Evolutionary conservation across 2,329 filamentous ascomycete species (phyloP), one percentile per base, ranked within the genome.

Genomic region (Neopestalotiopsis rosae): DNA sequence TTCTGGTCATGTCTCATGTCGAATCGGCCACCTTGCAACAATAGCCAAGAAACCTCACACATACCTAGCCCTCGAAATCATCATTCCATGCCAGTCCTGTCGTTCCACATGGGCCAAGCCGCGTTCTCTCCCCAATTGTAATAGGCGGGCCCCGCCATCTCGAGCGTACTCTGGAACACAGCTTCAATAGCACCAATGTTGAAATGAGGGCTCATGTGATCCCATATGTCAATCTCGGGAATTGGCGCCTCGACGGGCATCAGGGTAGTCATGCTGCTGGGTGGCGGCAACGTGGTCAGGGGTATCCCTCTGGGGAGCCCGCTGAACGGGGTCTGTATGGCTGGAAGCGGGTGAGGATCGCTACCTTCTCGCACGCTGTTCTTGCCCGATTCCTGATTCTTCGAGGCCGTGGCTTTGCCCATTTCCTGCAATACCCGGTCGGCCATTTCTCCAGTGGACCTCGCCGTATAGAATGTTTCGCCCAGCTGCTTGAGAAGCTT

Each of bases 381-480:
- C 58, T 74, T 76, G 4, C 57, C 68, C 0, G 70, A 74, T 57
- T 79, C 80, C 12, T 80, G 79, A 1, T 79, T 78, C n/a, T 87
- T 75, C 0, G 81, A 83, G 3, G 80, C 84, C 0, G 85, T 85
- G 0, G 86, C 85, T 59, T 86, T 83, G 72, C 87, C 86, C 84
- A 90, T 87, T 72, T 89, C 87, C 62, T 81, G 81, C 52, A 89
- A 74, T 0, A 89, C 87, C 9, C 86, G 80, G 69, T 88, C 86
- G 1, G 88, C 87, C 20, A 90, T 81, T 0, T 83, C 82, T 0
- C 86, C 86, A 32, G 89, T 87, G 2, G 89, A 84, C 17, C 82
- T 82, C 1, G 87, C 84, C 73, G 85, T 88, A 81, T 86, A 88
- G 75, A 88, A 91, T n/a, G 85, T 84, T 56, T 86, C 82, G n/a